Conservation (phyloP, 129 eudicot species). For the Tagetes patula region DNA sequence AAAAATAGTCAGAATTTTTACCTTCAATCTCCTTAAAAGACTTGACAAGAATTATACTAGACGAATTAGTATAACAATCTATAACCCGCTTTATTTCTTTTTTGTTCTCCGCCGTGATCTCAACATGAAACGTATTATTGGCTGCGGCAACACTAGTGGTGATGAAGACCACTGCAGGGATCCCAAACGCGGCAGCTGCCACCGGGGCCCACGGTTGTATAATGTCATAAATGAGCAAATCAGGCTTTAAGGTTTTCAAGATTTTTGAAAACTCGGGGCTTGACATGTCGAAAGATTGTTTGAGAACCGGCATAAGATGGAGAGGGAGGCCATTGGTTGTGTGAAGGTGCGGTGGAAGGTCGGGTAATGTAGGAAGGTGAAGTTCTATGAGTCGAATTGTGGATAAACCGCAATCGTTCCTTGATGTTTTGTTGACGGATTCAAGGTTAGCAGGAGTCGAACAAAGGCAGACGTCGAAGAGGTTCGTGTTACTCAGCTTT, state of each 20-base stretch:
- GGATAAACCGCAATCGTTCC: neutral
- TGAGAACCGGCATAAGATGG: constrained; percentile 14
- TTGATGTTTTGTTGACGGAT: constrained; percentile 1
- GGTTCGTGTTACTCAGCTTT: constrained; percentile 10
- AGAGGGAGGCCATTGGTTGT: constrained; percentile 14
- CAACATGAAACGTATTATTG: constrained; percentile 9
- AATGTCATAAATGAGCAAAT: constrained; percentile 18
- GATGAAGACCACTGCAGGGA: constrained; percentile 1
- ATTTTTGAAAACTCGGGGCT: neutral
- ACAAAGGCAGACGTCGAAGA: neutral
- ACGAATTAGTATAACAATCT: neutral
- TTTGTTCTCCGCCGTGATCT: neutral
- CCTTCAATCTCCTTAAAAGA: constrained; percentile 13
- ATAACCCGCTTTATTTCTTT: neutral
- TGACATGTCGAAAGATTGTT: constrained; percentile 18
- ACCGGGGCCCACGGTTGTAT: constrained; percentile 13
- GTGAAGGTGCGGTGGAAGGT: constrained; percentile 14
- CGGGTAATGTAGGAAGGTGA: constrained; percentile 13
- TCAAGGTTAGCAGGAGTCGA: constrained; percentile 19
- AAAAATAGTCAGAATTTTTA: neutral
- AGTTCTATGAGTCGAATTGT: constrained; percentile 5
- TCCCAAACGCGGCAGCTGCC: neutral
- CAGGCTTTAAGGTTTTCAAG: neutral
- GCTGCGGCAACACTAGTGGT: neutral
- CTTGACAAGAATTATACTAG: neutral